phyloP scores from a whole-genome alignment of 164 flowering plant genomes.

The Magnolia sinica region DNA sequence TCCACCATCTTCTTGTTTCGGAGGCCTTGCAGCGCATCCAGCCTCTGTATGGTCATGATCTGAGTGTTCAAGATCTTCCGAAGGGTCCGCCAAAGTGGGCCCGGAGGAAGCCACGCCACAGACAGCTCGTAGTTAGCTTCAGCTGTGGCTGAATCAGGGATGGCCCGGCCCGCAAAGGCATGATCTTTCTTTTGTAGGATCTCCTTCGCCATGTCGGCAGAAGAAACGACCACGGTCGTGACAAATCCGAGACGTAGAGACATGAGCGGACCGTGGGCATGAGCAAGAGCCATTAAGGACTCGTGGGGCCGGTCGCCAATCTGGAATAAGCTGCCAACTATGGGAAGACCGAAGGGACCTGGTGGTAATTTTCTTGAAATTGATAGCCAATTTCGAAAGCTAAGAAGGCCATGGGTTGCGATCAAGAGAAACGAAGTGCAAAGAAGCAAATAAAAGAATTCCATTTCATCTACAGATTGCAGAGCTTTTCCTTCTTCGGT shows the following conservation, averaged over 20 bases:
- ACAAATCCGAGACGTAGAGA: constrained; percentile 1
- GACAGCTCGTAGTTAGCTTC: constrained; percentile 9
- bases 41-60: constrained; percentile 9
- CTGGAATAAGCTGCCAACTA: background rate
- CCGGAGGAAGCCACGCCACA: constrained; percentile 18
- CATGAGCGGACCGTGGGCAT: constrained; percentile 1
- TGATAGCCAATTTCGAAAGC: background rate
- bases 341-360: constrained; percentile 1
- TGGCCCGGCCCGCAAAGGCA: constrained; percentile 13
- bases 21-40: constrained; percentile 14
- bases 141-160: constrained; percentile 9
- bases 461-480: background rate
- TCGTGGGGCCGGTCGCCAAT: constrained; percentile 1
- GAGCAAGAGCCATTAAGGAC: background rate
- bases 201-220: constrained; percentile 23
- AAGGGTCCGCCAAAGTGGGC: constrained; percentile 24
- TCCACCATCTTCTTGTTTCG: constrained; percentile 16
- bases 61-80: constrained; percentile 13
- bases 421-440: background rate
- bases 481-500: background rate
- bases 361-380: background rate
- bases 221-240: constrained; percentile 28
- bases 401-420: background rate
- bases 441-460: background rate
- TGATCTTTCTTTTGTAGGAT: constrained; percentile 28